Conservation (phyloP, 805 yeast species). For the Suhomyces sp. region DNA sequence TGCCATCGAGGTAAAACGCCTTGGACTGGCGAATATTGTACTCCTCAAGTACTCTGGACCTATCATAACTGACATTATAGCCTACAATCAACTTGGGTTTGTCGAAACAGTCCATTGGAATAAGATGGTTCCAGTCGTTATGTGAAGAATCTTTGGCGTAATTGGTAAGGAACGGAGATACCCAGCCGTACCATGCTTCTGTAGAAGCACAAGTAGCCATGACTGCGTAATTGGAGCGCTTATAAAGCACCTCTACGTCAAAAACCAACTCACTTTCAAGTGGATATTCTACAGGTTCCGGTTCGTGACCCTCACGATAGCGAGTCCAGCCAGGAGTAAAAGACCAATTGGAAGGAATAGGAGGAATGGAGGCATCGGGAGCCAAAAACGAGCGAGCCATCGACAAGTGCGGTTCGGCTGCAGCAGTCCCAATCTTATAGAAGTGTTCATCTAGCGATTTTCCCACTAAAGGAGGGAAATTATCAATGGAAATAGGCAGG, state of each 20-base stretch:
- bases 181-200: constrained; percentile 92
- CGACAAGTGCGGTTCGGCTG: constrained; percentile 57
- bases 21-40: constrained; percentile 64
- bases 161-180: constrained; percentile 74
- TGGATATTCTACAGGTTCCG: constrained; percentile 65
- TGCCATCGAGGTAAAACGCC: constrained; percentile 83
- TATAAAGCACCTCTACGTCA: constrained; percentile 86
- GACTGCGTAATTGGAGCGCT: constrained; percentile 68
- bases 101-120: constrained; percentile 62
- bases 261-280: constrained; percentile 70
- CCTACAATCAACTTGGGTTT: constrained; percentile 70
- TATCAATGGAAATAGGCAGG: constrained; percentile 54
- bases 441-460: constrained; percentile 82
- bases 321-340: constrained; percentile 76
- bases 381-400: constrained; percentile 45
- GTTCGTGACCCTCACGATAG: constrained; percentile 54
- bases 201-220: constrained; percentile 77
- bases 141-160: constrained; percentile 37
- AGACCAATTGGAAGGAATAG: constrained; percentile 53
- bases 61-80: constrained; percentile 85
- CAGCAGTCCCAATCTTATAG: constrained; percentile 57
- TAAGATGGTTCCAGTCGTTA: constrained; percentile 54
- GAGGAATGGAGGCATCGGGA: constrained; percentile 25
- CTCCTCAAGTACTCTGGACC: constrained; percentile 84
- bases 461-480: constrained; percentile 76